Evolutionary conservation across 257 asterid genomes (phyloP).

Genomic region (Mitragyna speciosa): DNA sequence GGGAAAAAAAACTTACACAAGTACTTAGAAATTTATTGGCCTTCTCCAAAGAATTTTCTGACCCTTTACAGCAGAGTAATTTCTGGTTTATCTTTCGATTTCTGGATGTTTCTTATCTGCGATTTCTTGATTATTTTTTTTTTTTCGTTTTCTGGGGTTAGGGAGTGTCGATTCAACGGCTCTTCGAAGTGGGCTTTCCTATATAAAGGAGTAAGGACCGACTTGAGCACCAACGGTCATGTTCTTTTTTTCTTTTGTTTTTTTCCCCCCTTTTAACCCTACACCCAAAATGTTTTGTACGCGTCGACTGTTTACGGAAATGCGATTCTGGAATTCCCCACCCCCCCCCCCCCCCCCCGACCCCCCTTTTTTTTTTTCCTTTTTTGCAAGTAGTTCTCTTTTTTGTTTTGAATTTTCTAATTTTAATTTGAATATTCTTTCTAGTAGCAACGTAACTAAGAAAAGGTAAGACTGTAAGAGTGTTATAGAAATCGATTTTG

Average conservation of each 20-base stretch:
- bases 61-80: background rate
- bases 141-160: background rate
- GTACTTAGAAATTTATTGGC: background rate
- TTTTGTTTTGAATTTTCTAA: too few relatives aligned
- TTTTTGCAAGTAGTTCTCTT: too few relatives aligned
- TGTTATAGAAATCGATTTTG: too few relatives aligned
- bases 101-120: slow-evolving; percentile 5
- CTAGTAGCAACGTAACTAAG: too few relatives aligned
- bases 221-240: slow-evolving; percentile 33
- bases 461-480: too few relatives aligned
- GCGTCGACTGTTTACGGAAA: slow-evolving; percentile 8
- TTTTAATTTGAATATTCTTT: too few relatives aligned
- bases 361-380: too few relatives aligned
- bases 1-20: slow-evolving; percentile 3
- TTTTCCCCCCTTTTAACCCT: background rate
- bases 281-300: background rate
- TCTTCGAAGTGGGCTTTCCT: background rate
- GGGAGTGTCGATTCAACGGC: background rate
- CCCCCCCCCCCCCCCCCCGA: too few relatives aligned
- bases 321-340: background rate
- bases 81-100: background rate
- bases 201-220: background rate
- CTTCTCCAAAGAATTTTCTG: background rate
- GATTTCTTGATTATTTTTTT: background rate
- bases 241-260: background rate